Base-by-base conservation (phyloP, 179 eudicot genomes). In the Patellifolia procumbens region DNA sequence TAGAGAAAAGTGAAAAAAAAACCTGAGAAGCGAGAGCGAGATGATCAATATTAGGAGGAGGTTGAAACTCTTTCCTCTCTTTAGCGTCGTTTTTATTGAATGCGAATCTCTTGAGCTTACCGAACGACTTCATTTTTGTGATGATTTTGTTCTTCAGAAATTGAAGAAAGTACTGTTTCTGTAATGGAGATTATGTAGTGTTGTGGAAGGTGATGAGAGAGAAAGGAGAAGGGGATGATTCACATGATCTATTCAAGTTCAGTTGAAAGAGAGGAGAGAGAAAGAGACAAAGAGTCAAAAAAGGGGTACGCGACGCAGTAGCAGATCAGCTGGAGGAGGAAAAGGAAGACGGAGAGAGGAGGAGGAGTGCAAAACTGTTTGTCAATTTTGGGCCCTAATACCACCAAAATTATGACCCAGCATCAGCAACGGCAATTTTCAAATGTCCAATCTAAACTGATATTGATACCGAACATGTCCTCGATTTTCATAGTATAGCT, bases 11-110 rank as follows among this genome's bases (percentile, higher is more conserved):
- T 31, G 15, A 42, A 42, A 1, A n/a, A 55, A 4, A 32, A 56
- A 92, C 97, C 90, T 89, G 85, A 24, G 97, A 87, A 72, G 97
- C 97, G 61, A 86, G 88, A 82, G 87, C 82, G 51, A 93, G 89
- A 34, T 87, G 94, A 77, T 91, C 89, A 16, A 82, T 51, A 74
- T 79, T 86, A 15, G 70, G 80, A 43, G 84, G 81, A 58, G 80
- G 77, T 28, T 76, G 89, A 45, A 88, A 82, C 35, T 88, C 91
- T 26, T 79, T 84, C 75, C 75, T 83, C 4, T 90, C 90, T 73
- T 87, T 87, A 9, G 65, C 88, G 51, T 88, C 86, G 74, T 55
- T 71, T 77, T 83, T 88, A 42, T 82, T 84, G 74, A 89, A 86
- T 24, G 91, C 89, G 46, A 91, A 82, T 83, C 80, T 86, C 78